phyloP scores from a whole-genome alignment of 306 rosid species.

The Sechiopsis laciniata region DNA sequence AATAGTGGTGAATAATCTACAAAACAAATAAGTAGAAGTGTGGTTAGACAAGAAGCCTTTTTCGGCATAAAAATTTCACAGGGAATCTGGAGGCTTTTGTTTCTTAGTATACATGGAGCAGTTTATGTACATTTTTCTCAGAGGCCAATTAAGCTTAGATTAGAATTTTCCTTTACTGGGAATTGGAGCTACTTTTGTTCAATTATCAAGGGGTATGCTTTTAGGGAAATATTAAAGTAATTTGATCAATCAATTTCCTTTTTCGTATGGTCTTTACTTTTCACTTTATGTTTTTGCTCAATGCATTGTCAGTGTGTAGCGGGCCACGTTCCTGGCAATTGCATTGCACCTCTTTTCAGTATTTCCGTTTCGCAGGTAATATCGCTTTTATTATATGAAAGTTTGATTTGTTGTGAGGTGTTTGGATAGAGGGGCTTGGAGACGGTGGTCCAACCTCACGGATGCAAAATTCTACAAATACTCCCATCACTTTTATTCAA shows the following conservation, averaged over 20 bases:
- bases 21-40: background rate
- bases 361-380: background rate
- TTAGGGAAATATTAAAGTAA: background rate
- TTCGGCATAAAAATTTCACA: background rate
- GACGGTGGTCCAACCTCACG: no score
- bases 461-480: no score
- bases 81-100: background rate
- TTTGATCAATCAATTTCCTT: background rate
- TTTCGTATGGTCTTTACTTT: background rate
- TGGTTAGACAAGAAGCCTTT: slow-evolving; percentile 1
- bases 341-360: background rate
- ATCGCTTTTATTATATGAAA: background rate
- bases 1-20: background rate
- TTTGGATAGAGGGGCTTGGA: no score
- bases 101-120: background rate
- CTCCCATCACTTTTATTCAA: no score
- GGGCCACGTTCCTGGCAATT: no score
- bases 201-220: background rate
- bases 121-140: background rate
- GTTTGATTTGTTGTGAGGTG: no score
- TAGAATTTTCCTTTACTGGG: background rate
- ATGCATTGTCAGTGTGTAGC: no score
- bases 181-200: background rate
- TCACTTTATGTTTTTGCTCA: no score
- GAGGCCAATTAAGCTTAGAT: background rate